Base-by-base conservation (phyloP, 257 asterid species). In the Agastache rugosa region DNA sequence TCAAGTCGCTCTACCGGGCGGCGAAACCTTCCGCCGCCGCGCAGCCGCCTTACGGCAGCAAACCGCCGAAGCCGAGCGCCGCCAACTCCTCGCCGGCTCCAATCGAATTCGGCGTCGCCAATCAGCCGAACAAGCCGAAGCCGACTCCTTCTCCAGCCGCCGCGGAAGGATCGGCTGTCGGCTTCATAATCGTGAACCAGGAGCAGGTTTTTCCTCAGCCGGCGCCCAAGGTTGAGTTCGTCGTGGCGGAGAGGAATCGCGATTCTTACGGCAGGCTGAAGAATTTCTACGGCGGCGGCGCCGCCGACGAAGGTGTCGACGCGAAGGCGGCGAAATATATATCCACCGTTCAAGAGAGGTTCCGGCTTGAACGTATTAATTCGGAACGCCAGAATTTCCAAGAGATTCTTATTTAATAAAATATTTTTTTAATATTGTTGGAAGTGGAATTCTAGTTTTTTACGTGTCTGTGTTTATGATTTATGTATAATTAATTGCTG, bases 251-350 rank as follows among this genome's bases (percentile, higher is more conserved):
- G 7, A 47, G 62, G 17, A 77, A 73, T 8, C 70, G 29, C 23
- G 58, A 51, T 17, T 51, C 25, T 17, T n/a, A 51, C 58, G 84
- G 81, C 12, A 55, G 69, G 74, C 61, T 71, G 22, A 89, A 82
- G 76, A 81, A 67, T 37, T 73, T 72, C 63, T 76, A 73, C 72
- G 76, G 73, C 1, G 70, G 72, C 2, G 75, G 60, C 1, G 64
- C 75, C n/a, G 89, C 25, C 41, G 89, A 91, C 23, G 93, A 91
- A 48, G 72, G 71, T 0, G 96, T 89, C 4, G 97, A 91, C 54
- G 63, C 61, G 4, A 81, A 81, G 71, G 97, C 97, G 11, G 78
- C 83, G 0, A 75, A 69, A 58, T 91, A 91, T 29, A 89, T 91
- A 15, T 81, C 91, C 0, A 71, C 73, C 34, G 91, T 89, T 7